A percentile compares a stretch with the other conserved stretches of the same genome.
phyloP scores from a whole-genome alignment of 108 stramenopile genomes.

The Schizochytrium sp. region DNA sequence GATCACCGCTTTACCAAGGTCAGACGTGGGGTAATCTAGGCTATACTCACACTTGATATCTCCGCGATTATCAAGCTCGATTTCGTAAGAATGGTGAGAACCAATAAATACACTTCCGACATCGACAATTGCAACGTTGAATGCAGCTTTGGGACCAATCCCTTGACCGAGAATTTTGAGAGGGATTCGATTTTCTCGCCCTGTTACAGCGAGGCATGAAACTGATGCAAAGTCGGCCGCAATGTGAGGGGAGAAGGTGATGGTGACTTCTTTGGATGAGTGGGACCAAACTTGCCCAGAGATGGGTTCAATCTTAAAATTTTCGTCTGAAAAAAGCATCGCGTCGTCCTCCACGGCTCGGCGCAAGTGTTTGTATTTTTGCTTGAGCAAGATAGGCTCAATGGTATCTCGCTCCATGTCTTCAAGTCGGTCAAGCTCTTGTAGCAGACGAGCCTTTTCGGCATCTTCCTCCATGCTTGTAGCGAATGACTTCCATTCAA shows the following conservation, averaged over 20 bases:
- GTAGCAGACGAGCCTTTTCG: slow-evolving; percentile 72
- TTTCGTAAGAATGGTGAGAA: slow-evolving; percentile 67
- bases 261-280: slow-evolving; percentile 76
- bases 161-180: slow-evolving; percentile 71
- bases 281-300: slow-evolving; percentile 77
- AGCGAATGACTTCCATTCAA: slow-evolving; percentile 76
- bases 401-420: slow-evolving; percentile 61
- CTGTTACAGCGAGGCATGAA: slow-evolving; percentile 76
- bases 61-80: slow-evolving; percentile 75
- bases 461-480: slow-evolving; percentile 71
- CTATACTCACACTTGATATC: slow-evolving; percentile 78
- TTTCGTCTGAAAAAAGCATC: slow-evolving; percentile 78
- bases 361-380: slow-evolving; percentile 75
- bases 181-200: slow-evolving; percentile 75
- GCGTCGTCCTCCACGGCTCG: slow-evolving; percentile 73
- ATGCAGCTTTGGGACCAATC: slow-evolving; percentile 76
- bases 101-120: slow-evolving; percentile 78
- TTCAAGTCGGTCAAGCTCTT: slow-evolving; percentile 72
- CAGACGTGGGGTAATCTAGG: slow-evolving; percentile 65
- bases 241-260: slow-evolving; percentile 72
- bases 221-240: slow-evolving; percentile 74
- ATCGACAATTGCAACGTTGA: slow-evolving; percentile 76
- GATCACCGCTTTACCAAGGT: neutral
- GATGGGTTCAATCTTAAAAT: slow-evolving; percentile 75
- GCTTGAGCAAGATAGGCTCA: slow-evolving; percentile 59